Evolutionary conservation across 108 stramenopile genomes (phyloP).

Genomic region (Craspedostauros australis): DNA sequence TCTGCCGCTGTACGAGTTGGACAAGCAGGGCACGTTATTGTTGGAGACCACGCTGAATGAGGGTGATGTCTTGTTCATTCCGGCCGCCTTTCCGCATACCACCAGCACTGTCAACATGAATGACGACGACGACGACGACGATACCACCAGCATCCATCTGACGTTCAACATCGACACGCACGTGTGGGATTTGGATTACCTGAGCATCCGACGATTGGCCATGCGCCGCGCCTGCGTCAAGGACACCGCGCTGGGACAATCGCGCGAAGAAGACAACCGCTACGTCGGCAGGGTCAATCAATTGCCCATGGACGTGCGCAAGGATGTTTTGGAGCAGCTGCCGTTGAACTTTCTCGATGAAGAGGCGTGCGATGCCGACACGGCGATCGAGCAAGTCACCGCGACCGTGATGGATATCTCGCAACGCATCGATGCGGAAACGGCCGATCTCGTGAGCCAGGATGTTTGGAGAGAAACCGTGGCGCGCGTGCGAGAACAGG

Average conservation of each 20-base stretch:
- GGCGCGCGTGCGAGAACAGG: constrained; percentile 45
- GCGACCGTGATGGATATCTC: constrained; percentile 33
- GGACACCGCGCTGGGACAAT: constrained; percentile 46
- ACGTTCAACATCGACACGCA: constrained; percentile 89
- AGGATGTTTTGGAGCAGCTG: constrained; percentile 42
- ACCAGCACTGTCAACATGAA: constrained; percentile 62
- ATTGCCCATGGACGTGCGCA: constrained; percentile 36
- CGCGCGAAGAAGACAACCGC: constrained; percentile 43
- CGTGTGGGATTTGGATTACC: constrained; percentile 89
- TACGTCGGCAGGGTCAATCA: constrained; percentile 62
- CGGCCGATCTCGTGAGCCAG: constrained; percentile 15
- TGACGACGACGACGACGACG: constrained; percentile 11
- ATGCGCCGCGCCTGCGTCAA: constrained; percentile 40
- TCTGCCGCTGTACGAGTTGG: constrained; percentile 60
- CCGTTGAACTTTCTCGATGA: constrained; percentile 59
- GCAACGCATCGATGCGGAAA: constrained; percentile 38
- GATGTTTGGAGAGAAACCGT: constrained; percentile 55
- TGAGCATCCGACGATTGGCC: constrained; percentile 55
- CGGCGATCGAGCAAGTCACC: constrained; percentile 28
- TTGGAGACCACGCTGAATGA: constrained; percentile 55
- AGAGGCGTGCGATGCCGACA: constrained; percentile 8
- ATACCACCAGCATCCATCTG: constrained; percentile 74
- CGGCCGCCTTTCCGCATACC: constrained; percentile 91
- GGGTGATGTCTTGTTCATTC: constrained; percentile 85
- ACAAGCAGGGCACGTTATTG: constrained; percentile 32